These are phyloP conservation scores for Mycena chlorophos DNA, from an alignment of 768 basidiomycete genomes.

Conservation along the genomic window DNA sequence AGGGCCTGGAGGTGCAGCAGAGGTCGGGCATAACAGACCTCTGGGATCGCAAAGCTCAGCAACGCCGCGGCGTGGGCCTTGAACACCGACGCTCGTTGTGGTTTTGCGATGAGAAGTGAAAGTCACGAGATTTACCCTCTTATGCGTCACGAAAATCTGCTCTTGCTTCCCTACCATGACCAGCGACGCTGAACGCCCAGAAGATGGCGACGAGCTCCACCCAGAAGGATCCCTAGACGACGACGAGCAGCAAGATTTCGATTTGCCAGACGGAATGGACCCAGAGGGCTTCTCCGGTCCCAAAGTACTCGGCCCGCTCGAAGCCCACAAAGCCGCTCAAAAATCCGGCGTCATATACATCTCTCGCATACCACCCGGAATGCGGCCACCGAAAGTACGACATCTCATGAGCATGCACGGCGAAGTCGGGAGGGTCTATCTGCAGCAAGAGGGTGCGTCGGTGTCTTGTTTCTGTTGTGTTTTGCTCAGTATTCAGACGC, in stretches of 20 bases:
- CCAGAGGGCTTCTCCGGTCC: conserved; percentile 60
- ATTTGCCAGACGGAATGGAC: conserved; percentile 52
- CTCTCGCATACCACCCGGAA: conserved; percentile 94
- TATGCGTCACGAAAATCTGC: not conserved
- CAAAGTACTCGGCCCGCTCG: conserved; percentile 70
- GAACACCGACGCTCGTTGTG: conserved; percentile 31
- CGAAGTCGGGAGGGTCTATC: conserved; percentile 87
- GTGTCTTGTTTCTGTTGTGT: not conserved
- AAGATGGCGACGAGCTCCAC: too few species aligned
- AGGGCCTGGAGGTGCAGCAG: conserved; percentile 65
- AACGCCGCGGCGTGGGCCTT: conserved; percentile 46
- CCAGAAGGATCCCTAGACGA: too few species aligned
- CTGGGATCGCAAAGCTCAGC: conserved; percentile 53
- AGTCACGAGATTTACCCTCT: not conserved
- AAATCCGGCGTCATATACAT: conserved; percentile 91
- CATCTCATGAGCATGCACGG: conserved; percentile 91
- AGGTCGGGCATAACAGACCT: conserved; percentile 95
- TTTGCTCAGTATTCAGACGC: conserved; percentile 51
- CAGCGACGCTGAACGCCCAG: conserved; percentile 2
- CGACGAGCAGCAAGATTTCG: conserved; percentile 14
- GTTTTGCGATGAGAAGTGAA: conserved; percentile 16
- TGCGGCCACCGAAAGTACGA: conserved; percentile 94
- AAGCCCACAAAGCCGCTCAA: conserved; percentile 71
- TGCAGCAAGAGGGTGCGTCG: conserved; percentile 83
- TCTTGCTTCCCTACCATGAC: conserved; percentile 7